These are phyloP conservation scores for Fusarium anguioides DNA, from an alignment of 2,329 filamentous ascomycete species.

Conservation along the genomic window DNA sequence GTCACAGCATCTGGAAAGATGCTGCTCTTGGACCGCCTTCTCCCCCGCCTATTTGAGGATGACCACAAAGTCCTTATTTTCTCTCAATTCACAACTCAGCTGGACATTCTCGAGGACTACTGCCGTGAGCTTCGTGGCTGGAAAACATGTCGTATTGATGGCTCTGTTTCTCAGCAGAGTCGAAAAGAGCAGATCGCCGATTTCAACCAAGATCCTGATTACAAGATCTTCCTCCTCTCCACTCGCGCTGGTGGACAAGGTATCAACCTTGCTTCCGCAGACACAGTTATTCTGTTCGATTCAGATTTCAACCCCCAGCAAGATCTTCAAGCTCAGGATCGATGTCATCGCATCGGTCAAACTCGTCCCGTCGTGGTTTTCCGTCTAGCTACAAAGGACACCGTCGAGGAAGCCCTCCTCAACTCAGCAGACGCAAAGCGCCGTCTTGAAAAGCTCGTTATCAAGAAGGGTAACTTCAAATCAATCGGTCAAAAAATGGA, in stretches of 20 bases:
- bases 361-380: conserved; percentile 93
- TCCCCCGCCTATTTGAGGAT: conserved; percentile 77
- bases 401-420: conserved; percentile 88
- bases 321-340: conserved; percentile 95
- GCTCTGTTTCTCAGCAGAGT: conserved; percentile 80
- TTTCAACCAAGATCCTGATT: conserved; percentile 74
- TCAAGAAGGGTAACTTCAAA: conserved; percentile 89
- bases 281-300: conserved; percentile 94
- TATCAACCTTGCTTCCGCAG: conserved; percentile 91
- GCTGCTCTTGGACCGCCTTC: conserved; percentile 87
- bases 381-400: conserved; percentile 90
- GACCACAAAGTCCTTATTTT: conserved; percentile 96
- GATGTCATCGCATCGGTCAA: conserved; percentile 94
- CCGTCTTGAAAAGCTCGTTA: conserved; percentile 91
- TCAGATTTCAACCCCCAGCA: conserved; percentile 95
- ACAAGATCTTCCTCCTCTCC: conserved; percentile 85
- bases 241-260: conserved; percentile 94
- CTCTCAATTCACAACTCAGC: conserved; percentile 93
- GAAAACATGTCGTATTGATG: conserved; percentile 91
- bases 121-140: conserved; percentile 79
- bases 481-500: conserved; percentile 73
- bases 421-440: conserved; percentile 92
- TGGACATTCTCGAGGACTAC: conserved; percentile 92
- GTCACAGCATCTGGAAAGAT: conserved; percentile 94
- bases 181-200: conserved; percentile 76